Evolutionary conservation across 371 early-diverging fungal species (phyloP).

Genomic region (Actinomortierella ambigua): DNA sequence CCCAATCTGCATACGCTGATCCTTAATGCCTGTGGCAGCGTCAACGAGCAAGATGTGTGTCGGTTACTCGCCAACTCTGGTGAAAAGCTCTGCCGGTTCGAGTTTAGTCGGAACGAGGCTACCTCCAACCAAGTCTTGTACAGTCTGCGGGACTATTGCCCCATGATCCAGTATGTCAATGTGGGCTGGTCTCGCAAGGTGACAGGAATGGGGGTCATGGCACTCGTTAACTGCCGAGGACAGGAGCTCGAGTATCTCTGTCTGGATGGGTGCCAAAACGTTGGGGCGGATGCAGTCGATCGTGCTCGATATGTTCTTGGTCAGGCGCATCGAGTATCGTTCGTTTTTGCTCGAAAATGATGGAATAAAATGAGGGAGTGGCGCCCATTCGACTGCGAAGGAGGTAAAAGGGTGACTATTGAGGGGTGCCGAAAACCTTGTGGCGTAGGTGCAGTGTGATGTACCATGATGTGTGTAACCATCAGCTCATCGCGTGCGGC

Average conservation of each 20-base stretch:
- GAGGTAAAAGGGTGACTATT: too few species aligned
- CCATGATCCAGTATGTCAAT: constrained; percentile 24
- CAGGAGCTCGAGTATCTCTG: constrained; percentile 18
- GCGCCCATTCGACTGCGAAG: too few species aligned
- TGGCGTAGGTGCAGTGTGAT: too few species aligned
- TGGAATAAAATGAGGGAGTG: too few species aligned
- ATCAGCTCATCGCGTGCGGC: too few species aligned
- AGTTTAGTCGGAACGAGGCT: constrained; percentile 21
- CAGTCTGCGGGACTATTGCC: constrained; percentile 22
- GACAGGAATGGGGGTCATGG: constrained; percentile 29
- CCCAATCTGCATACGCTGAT: constrained; percentile 26
- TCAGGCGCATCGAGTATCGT: constrained; percentile 20
- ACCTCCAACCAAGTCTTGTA: constrained; percentile 23
- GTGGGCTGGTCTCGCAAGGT: constrained; percentile 20
- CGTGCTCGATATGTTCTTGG: constrained; percentile 22
- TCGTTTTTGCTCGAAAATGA: constrained; percentile 1
- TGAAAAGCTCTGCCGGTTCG: constrained; percentile 17
- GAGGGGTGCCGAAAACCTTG: too few species aligned
- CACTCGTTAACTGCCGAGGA: constrained; percentile 28
- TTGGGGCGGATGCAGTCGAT: constrained; percentile 32
- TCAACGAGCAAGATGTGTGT: constrained; percentile 23
- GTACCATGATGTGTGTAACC: too few species aligned
- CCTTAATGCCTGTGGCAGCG: constrained; percentile 30
- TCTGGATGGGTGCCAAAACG: constrained; percentile 23
- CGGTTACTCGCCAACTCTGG: constrained; percentile 15